Conservation (phyloP, 2,329 filamentous ascomycete species). For the Aspergillus alliaceus region DNA sequence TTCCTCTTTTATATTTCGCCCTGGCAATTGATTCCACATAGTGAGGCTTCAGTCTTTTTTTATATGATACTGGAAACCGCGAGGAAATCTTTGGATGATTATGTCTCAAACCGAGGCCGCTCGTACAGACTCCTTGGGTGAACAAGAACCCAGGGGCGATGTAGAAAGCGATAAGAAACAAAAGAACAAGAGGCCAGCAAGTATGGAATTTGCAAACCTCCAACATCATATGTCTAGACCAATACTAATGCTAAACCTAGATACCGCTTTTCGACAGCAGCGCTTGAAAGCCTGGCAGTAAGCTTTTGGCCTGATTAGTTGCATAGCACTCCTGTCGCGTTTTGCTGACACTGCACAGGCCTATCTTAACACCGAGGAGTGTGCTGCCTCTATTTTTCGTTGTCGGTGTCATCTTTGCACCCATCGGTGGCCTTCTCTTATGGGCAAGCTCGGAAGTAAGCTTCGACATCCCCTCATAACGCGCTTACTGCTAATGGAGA, state of each 20-base stretch:
- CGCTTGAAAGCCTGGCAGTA: slow-evolving; percentile 98
- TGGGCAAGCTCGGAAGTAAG: slow-evolving; percentile 79
- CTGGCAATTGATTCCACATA: neutral
- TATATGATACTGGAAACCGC: neutral
- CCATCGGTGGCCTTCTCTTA: slow-evolving; percentile 82
- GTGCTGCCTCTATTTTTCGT: slow-evolving; percentile 88
- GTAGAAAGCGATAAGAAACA: slow-evolving; percentile 66
- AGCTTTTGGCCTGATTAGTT: slow-evolving; percentile 41
- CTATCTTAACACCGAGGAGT: slow-evolving; percentile 92
- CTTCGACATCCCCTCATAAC: neutral
- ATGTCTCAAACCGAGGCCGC: slow-evolving; percentile 47
- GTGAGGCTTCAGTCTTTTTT: neutral
- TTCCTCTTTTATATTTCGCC: neutral
- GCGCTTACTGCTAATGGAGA: slow-evolving; percentile 10
- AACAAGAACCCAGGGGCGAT: slow-evolving; percentile 42
- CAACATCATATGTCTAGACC: slow-evolving; percentile 7
- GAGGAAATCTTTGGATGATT: slow-evolving; percentile 11
- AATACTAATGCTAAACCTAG: slow-evolving; percentile 47
- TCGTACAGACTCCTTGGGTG: slow-evolving; percentile 45
- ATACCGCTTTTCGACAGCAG: slow-evolving; percentile 96
- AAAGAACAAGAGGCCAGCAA: slow-evolving; percentile 89
- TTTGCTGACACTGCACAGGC: slow-evolving; percentile 54
- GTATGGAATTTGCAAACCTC: slow-evolving; percentile 51
- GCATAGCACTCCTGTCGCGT: neutral
- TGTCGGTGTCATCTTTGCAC: slow-evolving; percentile 88